Conservation (phyloP, 2,329 filamentous ascomycete species). For the Colletotrichum sublineola region DNA sequence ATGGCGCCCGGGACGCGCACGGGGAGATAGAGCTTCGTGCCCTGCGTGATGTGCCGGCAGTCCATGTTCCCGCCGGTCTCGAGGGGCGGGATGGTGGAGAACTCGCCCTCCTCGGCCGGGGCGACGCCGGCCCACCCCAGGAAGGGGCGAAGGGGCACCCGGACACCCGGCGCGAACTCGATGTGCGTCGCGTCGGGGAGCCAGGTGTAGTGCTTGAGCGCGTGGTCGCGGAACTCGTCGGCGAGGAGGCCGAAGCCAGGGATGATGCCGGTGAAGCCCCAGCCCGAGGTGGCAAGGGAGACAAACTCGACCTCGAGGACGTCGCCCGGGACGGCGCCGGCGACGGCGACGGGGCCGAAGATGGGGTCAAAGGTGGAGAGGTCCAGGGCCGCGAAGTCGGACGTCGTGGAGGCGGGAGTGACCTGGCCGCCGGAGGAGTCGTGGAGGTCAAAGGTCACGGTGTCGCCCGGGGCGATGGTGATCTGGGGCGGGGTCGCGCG, state of each 20-base stretch:
- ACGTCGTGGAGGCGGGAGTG: constrained; percentile 55
- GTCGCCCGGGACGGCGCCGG: constrained; percentile 64
- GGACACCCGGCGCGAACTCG: constrained; percentile 61
- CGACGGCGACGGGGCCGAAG: constrained; percentile 64
- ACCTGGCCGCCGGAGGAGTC: constrained; percentile 66
- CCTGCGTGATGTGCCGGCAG: constrained; percentile 62
- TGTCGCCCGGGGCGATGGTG: constrained; percentile 61
- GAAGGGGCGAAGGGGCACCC: constrained; percentile 64
- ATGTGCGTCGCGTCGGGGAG: constrained; percentile 47
- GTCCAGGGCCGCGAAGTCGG: constrained; percentile 57
- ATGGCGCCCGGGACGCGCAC: constrained; percentile 63
- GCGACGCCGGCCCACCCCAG: constrained; percentile 66
- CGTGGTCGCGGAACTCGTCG: constrained; percentile 60
- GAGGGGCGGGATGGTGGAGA: constrained; percentile 64
- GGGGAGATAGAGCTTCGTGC: constrained; percentile 62
- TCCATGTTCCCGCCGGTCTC: constrained; percentile 68
- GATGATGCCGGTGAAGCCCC: constrained; percentile 67
- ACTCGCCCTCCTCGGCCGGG: constrained; percentile 58
- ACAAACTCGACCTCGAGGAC: constrained; percentile 65
- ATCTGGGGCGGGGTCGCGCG: constrained; percentile 58
- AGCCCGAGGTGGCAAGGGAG: constrained; percentile 58
- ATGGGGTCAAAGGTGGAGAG: constrained; percentile 60
- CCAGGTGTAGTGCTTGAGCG: constrained; percentile 63
- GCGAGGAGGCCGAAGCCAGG: constrained; percentile 63
- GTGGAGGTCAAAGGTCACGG: constrained; percentile 62